Base-by-base conservation (phyloP, 805 yeast species). In the Lachancea sp. region DNA sequence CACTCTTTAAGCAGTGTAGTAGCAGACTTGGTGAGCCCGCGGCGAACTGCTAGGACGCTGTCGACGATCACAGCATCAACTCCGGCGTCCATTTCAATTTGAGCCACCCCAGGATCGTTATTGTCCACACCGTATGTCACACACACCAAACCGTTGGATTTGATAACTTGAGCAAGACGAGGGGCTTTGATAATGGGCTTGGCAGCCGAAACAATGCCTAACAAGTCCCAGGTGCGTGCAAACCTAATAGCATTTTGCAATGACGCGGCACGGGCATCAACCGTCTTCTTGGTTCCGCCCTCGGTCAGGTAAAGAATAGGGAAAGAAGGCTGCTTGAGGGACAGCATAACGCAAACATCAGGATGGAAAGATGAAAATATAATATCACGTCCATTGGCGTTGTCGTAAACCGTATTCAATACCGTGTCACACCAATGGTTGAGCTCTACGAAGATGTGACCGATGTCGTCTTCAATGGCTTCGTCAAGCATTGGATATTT, bases 51-150 rank as follows among this genome's bases (percentile, higher is more conserved):
- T 54, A 89, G 69, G 2, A 90, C 97, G 41, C 86, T 80, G 63
- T 90, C 97, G 3, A 86, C 97, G 64, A 90, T 90, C n/a, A 90
- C 97, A 0, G 98, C 98, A 69, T 90, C 97, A 9, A 90, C 96
- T 7, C 97, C 97, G 3, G 94, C 89, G 47, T 77, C 78, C 81
- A 90, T 81, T 62, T 90, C 96, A 42, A 83, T 67, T 50, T 78
- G 79, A 21, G 95, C 88, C 46, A 79, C 78, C 42, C 77, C 87
- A 0, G 97, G 96, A 25, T 77, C 78, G 54, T 90, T 90, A 60
- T 90, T 90, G 57, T 74, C 71, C 1, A 75, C 72, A 21, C 97
- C 97, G 53, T 90, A 90, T 0, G 96, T 85, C 42, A 90, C 90
- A 63, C 96, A 89, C 9, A 89, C 96, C 47, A 90, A 71, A 0